Percentiles rank a stretch among this genome's conserved stretches.
Conservation (phyloP, 1,284 basidiomycete genomes). For the Microbotryum lychnidis-dioicae region DNA sequence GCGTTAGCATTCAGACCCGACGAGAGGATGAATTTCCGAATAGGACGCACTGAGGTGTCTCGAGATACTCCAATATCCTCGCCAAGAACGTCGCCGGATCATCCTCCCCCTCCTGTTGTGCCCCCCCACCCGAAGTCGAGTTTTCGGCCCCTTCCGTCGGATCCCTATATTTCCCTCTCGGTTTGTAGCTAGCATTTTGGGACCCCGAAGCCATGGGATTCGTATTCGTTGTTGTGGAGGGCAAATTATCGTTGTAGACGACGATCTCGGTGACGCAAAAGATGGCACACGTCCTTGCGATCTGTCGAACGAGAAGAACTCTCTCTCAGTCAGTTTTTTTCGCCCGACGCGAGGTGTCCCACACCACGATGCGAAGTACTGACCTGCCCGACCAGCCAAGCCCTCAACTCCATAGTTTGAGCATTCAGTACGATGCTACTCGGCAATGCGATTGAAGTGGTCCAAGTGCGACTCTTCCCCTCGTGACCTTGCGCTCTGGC, state of each 20-base stretch:
- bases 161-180: conserved; percentile 22
- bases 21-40: no score
- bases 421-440: conserved; percentile 39
- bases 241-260: conserved; percentile 30
- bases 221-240: conserved; percentile 1
- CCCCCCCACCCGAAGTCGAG: no score
- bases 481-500: background rate
- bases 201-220: conserved; percentile 17
- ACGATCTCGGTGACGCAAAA: conserved; percentile 40
- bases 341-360: no score
- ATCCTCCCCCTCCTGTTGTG: conserved; percentile 8
- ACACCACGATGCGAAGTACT: background rate
- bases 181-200: conserved; percentile 16
- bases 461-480: conserved; percentile 23
- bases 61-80: conserved; percentile 38
- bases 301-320: conserved; percentile 13
- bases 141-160: conserved; percentile 2
- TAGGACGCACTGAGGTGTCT: conserved; percentile 37
- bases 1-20: background rate
- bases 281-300: conserved; percentile 39
- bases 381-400: conserved; percentile 35
- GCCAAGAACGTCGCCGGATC: conserved; percentile 36
- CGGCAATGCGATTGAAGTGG: conserved; percentile 37
- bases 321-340: no score
- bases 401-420: conserved; percentile 38